phyloP scores from a whole-genome alignment of 2,329 filamentous ascomycete species.

The Verticillium tricorpus region DNA sequence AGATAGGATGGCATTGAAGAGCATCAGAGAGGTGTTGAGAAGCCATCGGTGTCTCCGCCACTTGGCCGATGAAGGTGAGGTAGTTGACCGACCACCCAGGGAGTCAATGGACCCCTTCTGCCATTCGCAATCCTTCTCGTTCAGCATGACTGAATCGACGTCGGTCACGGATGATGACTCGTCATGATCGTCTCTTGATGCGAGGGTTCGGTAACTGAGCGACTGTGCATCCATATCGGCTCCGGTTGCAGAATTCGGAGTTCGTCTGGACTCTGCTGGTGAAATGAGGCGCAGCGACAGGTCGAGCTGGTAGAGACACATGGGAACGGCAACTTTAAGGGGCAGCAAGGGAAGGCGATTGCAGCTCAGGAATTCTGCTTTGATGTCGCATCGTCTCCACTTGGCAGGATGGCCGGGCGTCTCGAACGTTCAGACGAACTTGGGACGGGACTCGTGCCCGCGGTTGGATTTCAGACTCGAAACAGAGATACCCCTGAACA shows the following conservation, averaged over 20 bases:
- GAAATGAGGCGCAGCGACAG: background rate
- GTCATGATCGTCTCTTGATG: slow-evolving; percentile 4
- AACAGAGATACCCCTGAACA: background rate
- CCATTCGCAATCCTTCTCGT: slow-evolving; percentile 10
- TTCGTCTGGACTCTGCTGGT: background rate
- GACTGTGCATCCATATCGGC: background rate
- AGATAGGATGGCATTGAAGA: slow-evolving; percentile 8
- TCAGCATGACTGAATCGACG: slow-evolving; percentile 6
- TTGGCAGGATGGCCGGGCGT: background rate
- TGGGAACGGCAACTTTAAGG: background rate
- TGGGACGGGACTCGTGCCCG: background rate
- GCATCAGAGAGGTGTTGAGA: slow-evolving; percentile 8
- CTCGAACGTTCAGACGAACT: background rate
- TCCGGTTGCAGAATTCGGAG: background rate
- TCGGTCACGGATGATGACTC: slow-evolving; percentile 7
- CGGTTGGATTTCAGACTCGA: background rate
- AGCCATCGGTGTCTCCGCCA: slow-evolving; percentile 7
- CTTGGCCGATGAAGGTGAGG: background rate
- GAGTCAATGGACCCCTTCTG: slow-evolving; percentile 5
- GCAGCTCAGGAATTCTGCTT: background rate
- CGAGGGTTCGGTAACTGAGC: background rate
- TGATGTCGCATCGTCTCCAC: background rate
- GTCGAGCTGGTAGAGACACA: background rate
- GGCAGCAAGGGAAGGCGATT: background rate
- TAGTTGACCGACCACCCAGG: background rate